Evolutionary conservation across 345 rosid genomes (phyloP).

Genomic region (Zanthoxylum bungeanum): DNA sequence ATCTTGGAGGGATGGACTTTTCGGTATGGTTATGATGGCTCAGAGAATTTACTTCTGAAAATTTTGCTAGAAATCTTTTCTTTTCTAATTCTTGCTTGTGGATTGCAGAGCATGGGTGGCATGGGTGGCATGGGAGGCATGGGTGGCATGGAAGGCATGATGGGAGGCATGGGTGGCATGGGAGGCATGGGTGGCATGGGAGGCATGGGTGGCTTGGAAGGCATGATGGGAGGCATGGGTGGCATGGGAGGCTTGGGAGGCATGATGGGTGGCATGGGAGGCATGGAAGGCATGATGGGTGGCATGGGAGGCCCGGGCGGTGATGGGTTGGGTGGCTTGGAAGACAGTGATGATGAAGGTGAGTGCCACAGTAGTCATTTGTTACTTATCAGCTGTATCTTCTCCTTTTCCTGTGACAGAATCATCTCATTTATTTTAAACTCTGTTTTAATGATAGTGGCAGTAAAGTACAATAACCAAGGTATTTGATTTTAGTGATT

Average conservation of each 20-base stretch:
- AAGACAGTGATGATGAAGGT: conserved; percentile 94
- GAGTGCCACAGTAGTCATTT: conserved; percentile 9
- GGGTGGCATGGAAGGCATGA: too few species aligned
- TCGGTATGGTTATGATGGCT: conserved; percentile 41
- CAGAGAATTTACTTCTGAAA: background rate
- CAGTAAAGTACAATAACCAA: background rate
- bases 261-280: conserved; percentile 32
- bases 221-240: conserved; percentile 27
- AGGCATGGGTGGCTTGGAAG: conserved; percentile 26
- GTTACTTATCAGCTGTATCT: background rate
- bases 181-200: conserved; percentile 39
- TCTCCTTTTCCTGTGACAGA: background rate
- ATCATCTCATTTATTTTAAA: background rate
- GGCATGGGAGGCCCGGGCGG: conserved; percentile 29
- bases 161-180: conserved; percentile 30
- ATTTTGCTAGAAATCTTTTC: background rate
- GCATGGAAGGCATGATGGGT: conserved; percentile 22
- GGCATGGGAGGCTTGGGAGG: conserved; percentile 29
- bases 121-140: conserved; percentile 32
- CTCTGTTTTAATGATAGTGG: background rate
- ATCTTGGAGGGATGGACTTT: conserved; percentile 75
- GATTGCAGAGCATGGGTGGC: conserved; percentile 42
- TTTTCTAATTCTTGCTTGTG: background rate
- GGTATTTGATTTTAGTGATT: background rate
- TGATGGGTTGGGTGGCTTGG: conserved; percentile 63